A percentile compares a stretch with the other conserved stretches of the same genome.
These are phyloP conservation scores for Alternaria ventricosa DNA, from an alignment of 2,329 filamentous ascomycete species.

Conservation along the genomic window DNA sequence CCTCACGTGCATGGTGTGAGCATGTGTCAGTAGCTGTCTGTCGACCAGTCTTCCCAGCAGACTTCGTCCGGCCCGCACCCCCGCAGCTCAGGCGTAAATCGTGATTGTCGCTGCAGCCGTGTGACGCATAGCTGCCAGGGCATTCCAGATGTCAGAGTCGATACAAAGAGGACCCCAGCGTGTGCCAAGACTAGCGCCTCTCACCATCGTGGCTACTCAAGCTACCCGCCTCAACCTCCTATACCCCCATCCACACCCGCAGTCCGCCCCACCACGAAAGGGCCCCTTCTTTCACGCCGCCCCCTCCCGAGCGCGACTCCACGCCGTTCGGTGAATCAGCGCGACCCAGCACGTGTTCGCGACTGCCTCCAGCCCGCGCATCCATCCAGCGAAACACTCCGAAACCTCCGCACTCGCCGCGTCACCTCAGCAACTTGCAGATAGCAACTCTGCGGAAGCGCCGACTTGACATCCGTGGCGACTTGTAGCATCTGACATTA, in stretches of 20 bases:
- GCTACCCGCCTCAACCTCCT: slow-evolving; percentile 22
- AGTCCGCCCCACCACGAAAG: slow-evolving; percentile 37
- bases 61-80: not conserved
- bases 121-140: slow-evolving; percentile 4
- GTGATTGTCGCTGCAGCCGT: not conserved
- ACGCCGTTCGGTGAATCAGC: slow-evolving; percentile 32
- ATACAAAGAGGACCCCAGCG: slow-evolving; percentile 18
- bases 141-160: not conserved
- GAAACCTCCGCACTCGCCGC: slow-evolving; percentile 44
- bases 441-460: slow-evolving; percentile 51
- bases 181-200: slow-evolving; percentile 28
- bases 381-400: slow-evolving; percentile 28
- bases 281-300: slow-evolving; percentile 31
- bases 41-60: not conserved
- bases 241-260: slow-evolving; percentile 37
- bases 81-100: not conserved
- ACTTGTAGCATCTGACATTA: slow-evolving; percentile 48
- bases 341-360: slow-evolving; percentile 28
- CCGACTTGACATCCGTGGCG: slow-evolving; percentile 48
- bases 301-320: slow-evolving; percentile 33
- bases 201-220: slow-evolving; percentile 22
- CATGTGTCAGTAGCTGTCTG: not conserved
- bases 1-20: slow-evolving; percentile 5
- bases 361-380: slow-evolving; percentile 25
- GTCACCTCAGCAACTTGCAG: slow-evolving; percentile 37